These are phyloP conservation scores for Flammula alnicola DNA, from an alignment of 1,284 basidiomycete species.

Conservation along the genomic window DNA sequence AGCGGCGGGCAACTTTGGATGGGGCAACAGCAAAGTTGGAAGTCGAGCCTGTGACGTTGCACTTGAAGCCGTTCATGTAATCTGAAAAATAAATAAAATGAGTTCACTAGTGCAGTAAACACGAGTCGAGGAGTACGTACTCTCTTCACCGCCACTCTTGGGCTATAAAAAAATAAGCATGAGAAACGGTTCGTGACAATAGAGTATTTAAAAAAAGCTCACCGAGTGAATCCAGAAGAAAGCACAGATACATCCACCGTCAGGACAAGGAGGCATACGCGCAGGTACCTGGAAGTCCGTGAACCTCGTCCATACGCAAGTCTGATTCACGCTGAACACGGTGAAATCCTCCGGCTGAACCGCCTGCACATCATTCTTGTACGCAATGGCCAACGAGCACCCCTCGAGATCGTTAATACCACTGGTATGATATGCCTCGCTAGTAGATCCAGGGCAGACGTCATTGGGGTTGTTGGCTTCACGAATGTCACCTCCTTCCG, in stretches of 20 bases:
- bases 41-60: constrained; percentile 61
- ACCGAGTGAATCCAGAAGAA: constrained; percentile 77
- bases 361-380: constrained; percentile 58
- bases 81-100: constrained; percentile 35
- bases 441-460: constrained; percentile 52
- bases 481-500: constrained; percentile 55
- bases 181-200: constrained; percentile 1
- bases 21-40: constrained; percentile 56
- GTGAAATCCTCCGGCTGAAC: constrained; percentile 70
- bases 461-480: constrained; percentile 44
- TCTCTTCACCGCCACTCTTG: constrained; percentile 35
- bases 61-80: constrained; percentile 80
- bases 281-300: constrained; percentile 69
- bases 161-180: constrained; percentile 14
- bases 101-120: not conserved
- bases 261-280: constrained; percentile 69
- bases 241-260: constrained; percentile 67
- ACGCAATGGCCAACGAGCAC: constrained; percentile 72
- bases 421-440: constrained; percentile 55
- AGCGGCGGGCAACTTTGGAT: constrained; percentile 58
- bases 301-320: constrained; percentile 70
- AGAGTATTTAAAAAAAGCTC: constrained; percentile 17
- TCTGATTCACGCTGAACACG: constrained; percentile 76
- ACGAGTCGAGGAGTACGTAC: constrained; percentile 21
- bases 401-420: constrained; percentile 61